Evolutionary conservation across 495 filamentous ascomycete species (phyloP).

Genomic region (Penicillium antarcticum): DNA sequence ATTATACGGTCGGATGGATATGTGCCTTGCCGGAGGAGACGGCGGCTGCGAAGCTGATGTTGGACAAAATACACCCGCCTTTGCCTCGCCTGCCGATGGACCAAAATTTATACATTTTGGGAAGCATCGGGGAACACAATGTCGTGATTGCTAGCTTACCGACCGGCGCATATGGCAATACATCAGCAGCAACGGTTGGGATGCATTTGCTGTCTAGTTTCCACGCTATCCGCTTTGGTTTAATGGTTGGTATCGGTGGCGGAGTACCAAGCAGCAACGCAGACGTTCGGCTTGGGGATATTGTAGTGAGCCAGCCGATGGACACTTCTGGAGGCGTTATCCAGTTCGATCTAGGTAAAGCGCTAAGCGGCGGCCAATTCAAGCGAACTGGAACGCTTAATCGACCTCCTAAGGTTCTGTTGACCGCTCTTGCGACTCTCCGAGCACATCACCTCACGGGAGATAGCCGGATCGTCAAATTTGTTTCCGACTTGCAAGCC

Average conservation of each 20-base stretch:
- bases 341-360: conserved; percentile 40
- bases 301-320: conserved; percentile 36
- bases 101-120: background rate
- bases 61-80: conserved; percentile 7
- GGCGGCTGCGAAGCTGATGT: conserved; percentile 33
- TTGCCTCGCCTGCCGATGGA: background rate
- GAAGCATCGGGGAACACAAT: background rate
- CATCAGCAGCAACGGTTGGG: background rate
- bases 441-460: background rate
- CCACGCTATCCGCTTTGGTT: conserved; percentile 27
- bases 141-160: background rate
- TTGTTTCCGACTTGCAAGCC: background rate
- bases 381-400: background rate
- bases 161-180: background rate
- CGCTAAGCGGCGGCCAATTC: background rate
- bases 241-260: conserved; percentile 41
- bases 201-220: background rate
- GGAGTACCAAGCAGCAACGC: conserved; percentile 18
- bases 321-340: conserved; percentile 31
- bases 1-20: conserved; percentile 50
- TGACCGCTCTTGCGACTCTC: background rate
- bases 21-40: conserved; percentile 37
- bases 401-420: background rate
- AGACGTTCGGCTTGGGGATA: conserved; percentile 39
- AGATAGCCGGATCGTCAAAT: background rate